Evolutionary conservation across 164 flowering plant genomes (phyloP).

Genomic region (Vitis rupestris): DNA sequence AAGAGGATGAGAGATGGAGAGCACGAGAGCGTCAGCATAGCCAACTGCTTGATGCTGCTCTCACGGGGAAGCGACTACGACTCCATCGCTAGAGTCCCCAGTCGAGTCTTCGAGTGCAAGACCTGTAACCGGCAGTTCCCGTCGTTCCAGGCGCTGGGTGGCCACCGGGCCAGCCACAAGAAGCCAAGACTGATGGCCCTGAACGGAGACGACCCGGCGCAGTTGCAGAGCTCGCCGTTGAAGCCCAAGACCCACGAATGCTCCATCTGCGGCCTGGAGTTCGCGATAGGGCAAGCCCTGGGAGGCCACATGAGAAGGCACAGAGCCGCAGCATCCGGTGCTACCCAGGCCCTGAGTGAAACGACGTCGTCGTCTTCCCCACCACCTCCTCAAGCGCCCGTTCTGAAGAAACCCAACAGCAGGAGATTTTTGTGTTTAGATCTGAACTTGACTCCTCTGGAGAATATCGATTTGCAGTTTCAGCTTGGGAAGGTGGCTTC

Average conservation of each 20-base stretch:
- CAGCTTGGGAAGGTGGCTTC: constrained; percentile 28
- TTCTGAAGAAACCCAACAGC: constrained; percentile 19
- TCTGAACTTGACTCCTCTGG: constrained; percentile 66
- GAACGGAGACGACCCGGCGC: no score
- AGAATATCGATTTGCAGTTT: constrained; percentile 41
- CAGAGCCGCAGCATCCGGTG: not conserved
- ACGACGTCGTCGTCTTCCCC: not conserved
- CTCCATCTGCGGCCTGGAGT: constrained; percentile 12
- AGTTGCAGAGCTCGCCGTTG: not conserved
- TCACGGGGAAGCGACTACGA: constrained; percentile 1
- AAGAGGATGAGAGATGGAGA: no score
- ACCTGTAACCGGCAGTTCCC: constrained; percentile 25
- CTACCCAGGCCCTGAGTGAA: not conserved
- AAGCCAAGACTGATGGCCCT: constrained; percentile 4
- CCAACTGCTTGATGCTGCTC: constrained; percentile 19
- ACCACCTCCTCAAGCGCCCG: no score
- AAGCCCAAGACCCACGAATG: constrained; percentile 11
- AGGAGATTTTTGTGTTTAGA: constrained; percentile 47
- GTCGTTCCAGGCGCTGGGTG: constrained; percentile 37
- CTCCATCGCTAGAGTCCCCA: not conserved
- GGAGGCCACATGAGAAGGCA: constrained; percentile 11
- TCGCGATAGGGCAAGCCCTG: constrained; percentile 7
- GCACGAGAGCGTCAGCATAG: constrained; percentile 1
- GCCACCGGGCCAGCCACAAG: constrained; percentile 33
- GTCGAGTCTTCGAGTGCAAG: constrained; percentile 26